Evolutionary conservation across 192 early-diverging fungal species (phyloP).

Genomic region (Gaertneriomyces sp.): DNA sequence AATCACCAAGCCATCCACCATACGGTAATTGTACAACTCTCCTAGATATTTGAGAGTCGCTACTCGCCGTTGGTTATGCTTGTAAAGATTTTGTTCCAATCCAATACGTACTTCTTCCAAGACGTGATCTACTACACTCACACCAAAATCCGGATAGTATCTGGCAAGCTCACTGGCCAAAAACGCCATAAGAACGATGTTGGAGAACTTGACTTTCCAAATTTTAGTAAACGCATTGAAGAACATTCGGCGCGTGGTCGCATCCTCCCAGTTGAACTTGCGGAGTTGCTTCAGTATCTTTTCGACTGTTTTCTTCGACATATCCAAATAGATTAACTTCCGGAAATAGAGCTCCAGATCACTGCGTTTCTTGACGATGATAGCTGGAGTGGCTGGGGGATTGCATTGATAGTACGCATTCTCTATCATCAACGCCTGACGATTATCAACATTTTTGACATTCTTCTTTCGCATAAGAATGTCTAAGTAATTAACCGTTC

Average conservation of each 20-base stretch:
- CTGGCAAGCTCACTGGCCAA: conserved; percentile 70
- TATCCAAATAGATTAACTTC: conserved; percentile 82
- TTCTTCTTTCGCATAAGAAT: conserved; percentile 89
- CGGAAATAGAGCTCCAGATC: conserved; percentile 85
- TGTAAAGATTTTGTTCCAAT: conserved; percentile 86
- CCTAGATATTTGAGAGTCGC: conserved; percentile 79
- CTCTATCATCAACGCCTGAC: conserved; percentile 84
- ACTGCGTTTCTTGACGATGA: conserved; percentile 65
- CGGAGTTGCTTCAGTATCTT: conserved; percentile 65
- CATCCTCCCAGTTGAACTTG: conserved; percentile 82
- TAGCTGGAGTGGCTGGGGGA: conserved; percentile 67
- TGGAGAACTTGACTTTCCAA: conserved; percentile 90
- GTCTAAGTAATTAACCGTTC: conserved; percentile 74
- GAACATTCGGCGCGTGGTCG: conserved; percentile 52
- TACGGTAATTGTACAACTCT: conserved; percentile 86
- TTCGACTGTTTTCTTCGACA: conserved; percentile 68
- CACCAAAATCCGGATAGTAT: conserved; percentile 83
- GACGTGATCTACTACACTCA: conserved; percentile 79
- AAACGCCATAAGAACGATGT: conserved; percentile 79
- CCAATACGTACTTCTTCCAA: conserved; percentile 87
- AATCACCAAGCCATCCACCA: conserved; percentile 73
- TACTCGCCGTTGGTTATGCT: conserved; percentile 88
- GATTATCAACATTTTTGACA: conserved; percentile 78
- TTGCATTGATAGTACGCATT: conserved; percentile 75
- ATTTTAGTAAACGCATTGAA: conserved; percentile 80